Base-by-base conservation (phyloP, 2,329 filamentous ascomycete species). In the Macroventuria anomochaeta region DNA sequence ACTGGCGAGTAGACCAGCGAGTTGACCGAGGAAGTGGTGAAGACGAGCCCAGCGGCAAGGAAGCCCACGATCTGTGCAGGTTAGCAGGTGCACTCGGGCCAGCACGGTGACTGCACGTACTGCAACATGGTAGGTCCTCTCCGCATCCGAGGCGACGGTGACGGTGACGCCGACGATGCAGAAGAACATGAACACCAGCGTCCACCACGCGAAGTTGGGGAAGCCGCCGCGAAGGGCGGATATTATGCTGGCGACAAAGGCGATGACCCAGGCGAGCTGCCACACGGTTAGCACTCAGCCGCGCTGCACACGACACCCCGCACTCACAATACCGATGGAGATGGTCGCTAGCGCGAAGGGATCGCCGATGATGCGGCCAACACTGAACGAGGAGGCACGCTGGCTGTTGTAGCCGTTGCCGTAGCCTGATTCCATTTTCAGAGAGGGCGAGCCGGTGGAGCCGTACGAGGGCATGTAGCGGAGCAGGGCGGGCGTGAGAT, bases 291-390 rank as follows among this genome's bases (percentile, higher is more conserved):
- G 65, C 64, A 47, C 58, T 5, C 17, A 40, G 61, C 54, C 63
- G 62, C 49, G 46, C 46, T 31, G 13, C 25, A 31, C 47, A 53
- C 26, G 42, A n/a, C n/a, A n/a, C n/a, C 8, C 56, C 12, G 23
- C 21, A 84, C 91, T 76, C 85, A 97, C 93, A 72, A 90, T 82
- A 59, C 89, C 86, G 75, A 97, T 97, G 53, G 93, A 97, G 61
- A 96, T 86, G 29, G 95, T 97, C 49, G 93, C 92, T 56, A 99
- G 84, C 55, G 93, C 93, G 77, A 99, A 97, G 5, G 95, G 95
- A 78, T 99, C 93, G 68, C 95, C 95, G 57, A 97, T 83, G 67
- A 99, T 92, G 77, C 97, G 96, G 73, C 90, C 90, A 76, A 93
- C 77, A 75, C 85, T 88, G 76, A 96, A 88, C 67, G 77, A 79